phyloP scores from a whole-genome alignment of 2,329 filamentous ascomycete genomes.

The Xylariaceae sp. region DNA sequence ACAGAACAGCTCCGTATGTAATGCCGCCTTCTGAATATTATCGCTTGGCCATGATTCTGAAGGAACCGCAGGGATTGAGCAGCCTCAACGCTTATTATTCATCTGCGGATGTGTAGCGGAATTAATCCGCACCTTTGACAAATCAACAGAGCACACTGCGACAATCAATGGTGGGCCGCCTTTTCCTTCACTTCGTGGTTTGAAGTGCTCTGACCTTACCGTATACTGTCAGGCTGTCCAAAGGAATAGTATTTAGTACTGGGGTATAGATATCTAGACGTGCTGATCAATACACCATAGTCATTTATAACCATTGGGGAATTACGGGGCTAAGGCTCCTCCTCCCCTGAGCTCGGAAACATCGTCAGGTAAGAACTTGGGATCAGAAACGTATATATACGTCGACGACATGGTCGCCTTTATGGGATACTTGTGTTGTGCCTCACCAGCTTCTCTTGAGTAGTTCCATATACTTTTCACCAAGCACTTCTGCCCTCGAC shows the following conservation, averaged over 20 bases:
- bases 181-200: too few relatives aligned
- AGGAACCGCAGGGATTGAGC: too few relatives aligned
- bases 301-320: slow-evolving; percentile 3
- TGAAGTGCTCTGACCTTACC: too few relatives aligned
- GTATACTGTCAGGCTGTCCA: too few relatives aligned
- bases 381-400: background rate
- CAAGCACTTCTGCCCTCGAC: background rate
- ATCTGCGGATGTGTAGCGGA: slow-evolving; percentile 1
- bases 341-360: background rate
- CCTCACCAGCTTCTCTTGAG: background rate
- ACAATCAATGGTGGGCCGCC: too few relatives aligned
- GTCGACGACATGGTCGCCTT: background rate
- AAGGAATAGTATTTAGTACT: background rate
- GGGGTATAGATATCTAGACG: background rate
- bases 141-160: background rate
- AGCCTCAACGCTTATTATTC: slow-evolving; percentile 7
- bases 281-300: background rate
- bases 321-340: background rate
- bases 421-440: background rate
- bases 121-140: slow-evolving; percentile 8
- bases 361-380: background rate
- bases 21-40: too few relatives aligned
- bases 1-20: too few relatives aligned
- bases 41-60: too few relatives aligned
- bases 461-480: background rate